Percentiles rank a stretch among this genome's conserved stretches.
phyloP scores from a whole-genome alignment of 2,329 filamentous ascomycete species.

The Diaporthe ilicicola region DNA sequence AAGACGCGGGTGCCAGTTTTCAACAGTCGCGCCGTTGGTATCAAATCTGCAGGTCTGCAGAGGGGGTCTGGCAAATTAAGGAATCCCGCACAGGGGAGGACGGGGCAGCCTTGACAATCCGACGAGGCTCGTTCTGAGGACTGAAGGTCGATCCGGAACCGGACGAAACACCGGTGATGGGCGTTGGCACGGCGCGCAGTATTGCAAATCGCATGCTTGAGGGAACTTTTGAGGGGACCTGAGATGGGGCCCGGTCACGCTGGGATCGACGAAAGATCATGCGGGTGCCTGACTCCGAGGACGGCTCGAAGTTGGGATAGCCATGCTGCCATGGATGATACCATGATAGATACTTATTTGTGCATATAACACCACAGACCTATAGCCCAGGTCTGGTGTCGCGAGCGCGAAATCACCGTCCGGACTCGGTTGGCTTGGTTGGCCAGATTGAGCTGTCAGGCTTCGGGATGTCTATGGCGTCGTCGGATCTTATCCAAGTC shows the following conservation, averaged over 20 bases:
- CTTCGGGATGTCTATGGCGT: neutral
- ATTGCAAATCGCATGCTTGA: neutral
- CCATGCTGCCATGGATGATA: neutral
- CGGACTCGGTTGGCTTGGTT: neutral
- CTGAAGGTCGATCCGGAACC: neutral
- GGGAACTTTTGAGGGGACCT: neutral
- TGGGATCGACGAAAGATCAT: neutral
- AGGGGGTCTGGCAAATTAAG: neutral
- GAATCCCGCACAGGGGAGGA: neutral
- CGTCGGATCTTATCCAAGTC: constrained; percentile 21
- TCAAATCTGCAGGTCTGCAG: neutral
- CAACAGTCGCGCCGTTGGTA: constrained; percentile 2
- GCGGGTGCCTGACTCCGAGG: constrained; percentile 21
- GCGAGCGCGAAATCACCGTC: neutral
- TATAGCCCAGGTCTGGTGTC: constrained; percentile 5
- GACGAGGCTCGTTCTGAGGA: neutral
- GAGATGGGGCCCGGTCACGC: neutral
- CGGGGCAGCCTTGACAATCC: neutral
- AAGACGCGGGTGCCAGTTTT: neutral
- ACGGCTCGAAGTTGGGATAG: constrained; percentile 12
- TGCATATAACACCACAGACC: constrained; percentile 1
- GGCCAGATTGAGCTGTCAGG: neutral
- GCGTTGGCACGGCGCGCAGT: neutral
- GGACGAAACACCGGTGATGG: constrained; percentile 9
- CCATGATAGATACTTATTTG: neutral